A percentile compares a stretch with the other conserved stretches of the same genome.
Conservation (phyloP, 2,329 filamentous ascomycete genomes). For the Fusarium tanahbumbuense region DNA sequence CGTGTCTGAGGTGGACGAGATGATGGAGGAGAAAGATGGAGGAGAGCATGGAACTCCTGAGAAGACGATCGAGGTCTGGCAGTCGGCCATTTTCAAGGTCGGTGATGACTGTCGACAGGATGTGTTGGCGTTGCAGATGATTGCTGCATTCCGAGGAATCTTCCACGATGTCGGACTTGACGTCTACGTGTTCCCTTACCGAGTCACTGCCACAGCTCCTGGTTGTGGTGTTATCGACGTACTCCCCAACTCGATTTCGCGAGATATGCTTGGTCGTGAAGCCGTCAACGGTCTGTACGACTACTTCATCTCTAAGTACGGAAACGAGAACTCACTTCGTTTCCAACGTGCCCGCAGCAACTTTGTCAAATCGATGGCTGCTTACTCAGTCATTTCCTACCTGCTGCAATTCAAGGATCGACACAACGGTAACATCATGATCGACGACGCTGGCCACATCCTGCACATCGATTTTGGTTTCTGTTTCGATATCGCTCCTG, state of each 20-base stretch:
- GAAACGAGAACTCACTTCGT: slow-evolving; percentile 91
- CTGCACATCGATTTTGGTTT: slow-evolving; percentile 99
- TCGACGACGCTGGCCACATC: slow-evolving; percentile 96
- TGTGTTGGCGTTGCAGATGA: slow-evolving; percentile 96
- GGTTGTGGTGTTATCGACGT: slow-evolving; percentile 99
- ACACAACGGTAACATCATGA: slow-evolving; percentile 99
- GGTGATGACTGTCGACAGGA: slow-evolving; percentile 98
- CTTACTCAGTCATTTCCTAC: slow-evolving; percentile 97
- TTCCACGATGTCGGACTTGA: slow-evolving; percentile 95
- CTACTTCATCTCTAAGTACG: slow-evolving; percentile 97
- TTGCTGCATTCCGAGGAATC: slow-evolving; percentile 95
- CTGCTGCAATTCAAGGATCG: slow-evolving; percentile 98
- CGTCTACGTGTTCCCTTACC: slow-evolving; percentile 96
- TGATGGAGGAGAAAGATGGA: slow-evolving; percentile 61
- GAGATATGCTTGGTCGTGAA: slow-evolving; percentile 98
- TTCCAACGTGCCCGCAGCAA: slow-evolving; percentile 97
- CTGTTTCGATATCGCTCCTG: slow-evolving; percentile 98
- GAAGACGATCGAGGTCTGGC: slow-evolving; percentile 92
- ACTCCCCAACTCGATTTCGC: slow-evolving; percentile 95
- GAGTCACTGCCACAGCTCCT: slow-evolving; percentile 95
- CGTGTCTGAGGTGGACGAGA: slow-evolving; percentile 63
- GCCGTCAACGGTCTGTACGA: slow-evolving; percentile 98
- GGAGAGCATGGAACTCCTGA: slow-evolving; percentile 47
- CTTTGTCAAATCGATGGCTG: slow-evolving; percentile 99
- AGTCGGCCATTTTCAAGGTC: slow-evolving; percentile 99